Conservation (phyloP, 169 alveolate genomes). For the Neospora caninum region DNA sequence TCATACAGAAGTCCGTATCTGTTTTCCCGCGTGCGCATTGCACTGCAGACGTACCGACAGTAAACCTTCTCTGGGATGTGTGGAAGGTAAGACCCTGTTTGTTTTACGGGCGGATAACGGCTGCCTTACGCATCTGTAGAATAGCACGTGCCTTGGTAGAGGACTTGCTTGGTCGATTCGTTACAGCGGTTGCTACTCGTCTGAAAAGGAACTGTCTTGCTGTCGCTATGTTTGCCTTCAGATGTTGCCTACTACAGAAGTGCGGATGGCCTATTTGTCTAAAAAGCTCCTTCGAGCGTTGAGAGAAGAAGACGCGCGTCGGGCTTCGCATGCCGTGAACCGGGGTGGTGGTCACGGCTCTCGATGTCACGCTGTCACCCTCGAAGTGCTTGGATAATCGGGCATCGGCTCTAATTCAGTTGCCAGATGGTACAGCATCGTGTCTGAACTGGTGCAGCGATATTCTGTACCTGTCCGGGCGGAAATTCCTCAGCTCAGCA, state of each 20-base stretch:
- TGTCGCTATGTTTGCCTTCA: background rate
- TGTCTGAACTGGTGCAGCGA: too few species aligned
- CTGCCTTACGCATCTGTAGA: background rate
- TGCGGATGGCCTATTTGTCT: background rate
- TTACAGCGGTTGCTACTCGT: too few species aligned
- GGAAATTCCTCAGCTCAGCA: too few species aligned
- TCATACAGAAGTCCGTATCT: too few species aligned
- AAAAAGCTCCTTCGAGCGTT: background rate
- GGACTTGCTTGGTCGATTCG: background rate
- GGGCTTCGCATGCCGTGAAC: background rate
- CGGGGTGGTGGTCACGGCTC: background rate
- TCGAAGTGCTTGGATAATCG: background rate
- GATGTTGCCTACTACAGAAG: background rate
- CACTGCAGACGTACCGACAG: slow-evolving; percentile 4
- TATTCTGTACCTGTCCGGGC: too few species aligned
- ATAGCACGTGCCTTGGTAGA: background rate
- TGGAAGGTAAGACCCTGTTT: slow-evolving; percentile 3
- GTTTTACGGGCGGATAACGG: background rate
- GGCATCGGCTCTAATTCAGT: too few species aligned
- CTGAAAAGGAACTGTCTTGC: background rate
- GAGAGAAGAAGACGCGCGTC: slow-evolving; percentile 8
- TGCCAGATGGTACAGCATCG: too few species aligned
- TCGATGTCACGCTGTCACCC: background rate
- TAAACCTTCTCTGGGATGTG: slow-evolving; percentile 26
- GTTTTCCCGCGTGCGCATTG: background rate